A percentile compares a stretch with the other conserved stretches of the same genome.
phyloP scores from a whole-genome alignment of 2,329 filamentous ascomycete species.

The Cercospora sp. region DNA sequence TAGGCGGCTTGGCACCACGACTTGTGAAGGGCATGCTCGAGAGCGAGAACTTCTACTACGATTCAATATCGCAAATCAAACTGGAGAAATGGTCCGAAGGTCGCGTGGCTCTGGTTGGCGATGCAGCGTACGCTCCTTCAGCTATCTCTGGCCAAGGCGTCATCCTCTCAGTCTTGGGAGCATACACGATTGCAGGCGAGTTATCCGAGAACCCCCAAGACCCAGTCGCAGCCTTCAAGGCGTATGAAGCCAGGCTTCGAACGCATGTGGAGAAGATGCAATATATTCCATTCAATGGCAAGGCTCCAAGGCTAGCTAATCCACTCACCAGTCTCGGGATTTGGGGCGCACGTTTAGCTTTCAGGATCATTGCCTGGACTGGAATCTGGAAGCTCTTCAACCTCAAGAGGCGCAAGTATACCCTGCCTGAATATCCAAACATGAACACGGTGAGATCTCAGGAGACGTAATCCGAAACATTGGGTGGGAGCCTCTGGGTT shows the following conservation, averaged over 20 bases:
- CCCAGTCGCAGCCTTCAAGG: conserved; percentile 22
- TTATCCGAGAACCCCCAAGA: conserved; percentile 24
- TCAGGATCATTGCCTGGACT: conserved; percentile 14
- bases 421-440: conserved; percentile 15
- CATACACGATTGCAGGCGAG: conserved; percentile 44
- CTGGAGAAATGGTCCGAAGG: conserved; percentile 39
- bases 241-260: conserved; percentile 26
- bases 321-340: conserved; percentile 22
- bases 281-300: conserved; percentile 31
- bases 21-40: conserved; percentile 43
- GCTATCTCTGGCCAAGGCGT: conserved; percentile 35
- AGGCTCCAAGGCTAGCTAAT: conserved; percentile 20
- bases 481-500: not conserved
- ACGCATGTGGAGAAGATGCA: conserved; percentile 26
- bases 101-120: conserved; percentile 40
- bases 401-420: not conserved
- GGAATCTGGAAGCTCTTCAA: conserved; percentile 16
- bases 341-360: conserved; percentile 3
- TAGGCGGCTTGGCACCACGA: conserved; percentile 19
- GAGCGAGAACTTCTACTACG: conserved; percentile 46
- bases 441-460: not conserved
- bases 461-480: not conserved
- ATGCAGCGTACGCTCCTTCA: conserved; percentile 42
- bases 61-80: conserved; percentile 43
- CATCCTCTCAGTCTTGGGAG: conserved; percentile 40